These are phyloP conservation scores for Cicer pinnatifidum DNA, from an alignment of 306 rosid species.

Conservation along the genomic window DNA sequence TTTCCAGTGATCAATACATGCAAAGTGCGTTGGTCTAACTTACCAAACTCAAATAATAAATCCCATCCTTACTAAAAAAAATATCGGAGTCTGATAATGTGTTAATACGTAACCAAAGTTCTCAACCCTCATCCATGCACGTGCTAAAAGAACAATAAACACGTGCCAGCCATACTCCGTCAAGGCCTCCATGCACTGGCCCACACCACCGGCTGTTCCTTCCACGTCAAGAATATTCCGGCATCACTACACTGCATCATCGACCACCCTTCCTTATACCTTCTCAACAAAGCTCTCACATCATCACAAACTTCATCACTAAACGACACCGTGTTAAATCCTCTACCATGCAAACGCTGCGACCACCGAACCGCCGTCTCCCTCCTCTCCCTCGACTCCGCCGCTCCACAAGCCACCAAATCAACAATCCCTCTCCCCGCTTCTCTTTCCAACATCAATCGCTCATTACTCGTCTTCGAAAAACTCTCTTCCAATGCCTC, in stretches of 20 bases:
- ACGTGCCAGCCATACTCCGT: constrained; percentile 33
- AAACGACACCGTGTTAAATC: constrained; percentile 62
- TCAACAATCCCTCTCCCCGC: constrained; percentile 88
- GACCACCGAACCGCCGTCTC: constrained; percentile 76
- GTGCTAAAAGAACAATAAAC: constrained; percentile 7
- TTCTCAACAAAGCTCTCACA: constrained; percentile 77
- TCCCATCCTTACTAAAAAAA: constrained; percentile 8
- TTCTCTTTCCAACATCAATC: constrained; percentile 71
- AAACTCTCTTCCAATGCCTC: constrained; percentile 88
- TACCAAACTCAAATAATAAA: constrained; percentile 39
- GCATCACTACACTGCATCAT: constrained; percentile 68
- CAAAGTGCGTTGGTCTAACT: constrained; percentile 41
- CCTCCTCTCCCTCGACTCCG: constrained; percentile 72
- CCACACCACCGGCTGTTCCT: constrained; percentile 93
- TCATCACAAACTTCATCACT: constrained; percentile 93
- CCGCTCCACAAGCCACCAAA: constrained; percentile 62
- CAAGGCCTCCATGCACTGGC: constrained; percentile 93
- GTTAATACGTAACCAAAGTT: neutral
- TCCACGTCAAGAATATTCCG: constrained; percentile 92
- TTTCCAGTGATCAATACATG: constrained; percentile 55
- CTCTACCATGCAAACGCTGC: constrained; percentile 69
- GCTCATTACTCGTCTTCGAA: constrained; percentile 67
- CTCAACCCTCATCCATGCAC: constrained; percentile 48
- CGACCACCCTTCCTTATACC: constrained; percentile 92
- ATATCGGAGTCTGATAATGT: too few relatives aligned